A percentile compares a stretch with the other conserved stretches of the same genome.
Conservation (phyloP, 1,284 basidiomycete genomes). For the Cryptococcus maquisensis region DNA sequence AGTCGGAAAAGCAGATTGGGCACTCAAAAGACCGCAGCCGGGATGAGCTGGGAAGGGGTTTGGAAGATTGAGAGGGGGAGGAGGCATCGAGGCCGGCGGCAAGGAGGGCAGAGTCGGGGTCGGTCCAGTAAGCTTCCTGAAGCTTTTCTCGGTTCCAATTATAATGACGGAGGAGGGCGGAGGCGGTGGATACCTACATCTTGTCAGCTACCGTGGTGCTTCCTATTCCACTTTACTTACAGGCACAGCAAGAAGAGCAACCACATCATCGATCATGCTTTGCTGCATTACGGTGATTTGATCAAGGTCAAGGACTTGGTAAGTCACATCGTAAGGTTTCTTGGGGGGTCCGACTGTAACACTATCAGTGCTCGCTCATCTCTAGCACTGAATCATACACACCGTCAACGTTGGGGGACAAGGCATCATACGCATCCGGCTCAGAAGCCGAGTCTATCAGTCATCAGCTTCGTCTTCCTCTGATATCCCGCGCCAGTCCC, state of each 20-base stretch:
- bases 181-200: conserved; percentile 55
- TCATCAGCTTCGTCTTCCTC: neutral
- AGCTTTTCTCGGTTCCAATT: conserved; percentile 95
- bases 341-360: conserved; percentile 31
- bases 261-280: conserved; percentile 74
- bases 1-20: conserved; percentile 84
- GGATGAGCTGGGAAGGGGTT: conserved; percentile 32
- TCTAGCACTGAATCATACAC: conserved; percentile 8
- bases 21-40: conserved; percentile 64
- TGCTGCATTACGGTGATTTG: conserved; percentile 73
- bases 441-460: conserved; percentile 32
- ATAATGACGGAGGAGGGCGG: conserved; percentile 77
- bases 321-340: conserved; percentile 48
- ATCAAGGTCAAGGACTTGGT: conserved; percentile 65
- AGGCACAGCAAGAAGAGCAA: conserved; percentile 77
- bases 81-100: conserved; percentile 61
- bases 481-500: conserved; percentile 11
- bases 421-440: conserved; percentile 41
- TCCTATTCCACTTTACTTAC: conserved; percentile 54
- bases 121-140: conserved; percentile 94
- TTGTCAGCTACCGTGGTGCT: neutral
- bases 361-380: neutral
- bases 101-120: conserved; percentile 63
- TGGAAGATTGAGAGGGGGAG: conserved; percentile 37
- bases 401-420: conserved; percentile 44